Conservation (phyloP, 2,329 filamentous ascomycete genomes). For the Claviceps pazoutovae region DNA sequence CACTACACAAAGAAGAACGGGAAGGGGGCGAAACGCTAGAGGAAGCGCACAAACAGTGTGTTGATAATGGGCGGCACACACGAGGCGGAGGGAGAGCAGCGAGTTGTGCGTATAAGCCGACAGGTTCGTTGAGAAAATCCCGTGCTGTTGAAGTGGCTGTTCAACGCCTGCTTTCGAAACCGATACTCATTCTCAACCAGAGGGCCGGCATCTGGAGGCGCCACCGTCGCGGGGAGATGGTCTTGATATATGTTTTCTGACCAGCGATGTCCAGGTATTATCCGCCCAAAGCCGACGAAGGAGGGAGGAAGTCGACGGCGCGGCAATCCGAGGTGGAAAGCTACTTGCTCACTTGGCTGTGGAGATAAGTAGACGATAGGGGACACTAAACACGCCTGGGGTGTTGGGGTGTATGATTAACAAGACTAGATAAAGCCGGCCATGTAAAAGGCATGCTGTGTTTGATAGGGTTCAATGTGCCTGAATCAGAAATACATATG, state of each 20-base stretch:
- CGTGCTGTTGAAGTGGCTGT: constrained; percentile 1
- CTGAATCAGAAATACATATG: not conserved
- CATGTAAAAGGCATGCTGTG: not conserved
- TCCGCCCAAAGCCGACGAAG: constrained; percentile 6
- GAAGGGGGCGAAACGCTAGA: not conserved
- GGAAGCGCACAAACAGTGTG: not conserved
- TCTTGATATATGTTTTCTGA: constrained; percentile 6
- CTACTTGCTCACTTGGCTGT: constrained; percentile 5
- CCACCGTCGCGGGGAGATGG: not conserved
- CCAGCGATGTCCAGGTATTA: not conserved
- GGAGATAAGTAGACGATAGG: constrained; percentile 4
- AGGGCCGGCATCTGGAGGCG: not conserved
- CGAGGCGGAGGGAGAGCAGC: not conserved
- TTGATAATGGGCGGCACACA: not conserved
- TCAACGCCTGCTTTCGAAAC: not conserved
- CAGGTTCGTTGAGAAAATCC: constrained; percentile 2
- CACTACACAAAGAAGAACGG: not conserved
- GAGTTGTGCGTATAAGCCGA: not conserved
- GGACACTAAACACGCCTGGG: not conserved
- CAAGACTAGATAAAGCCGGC: not conserved
- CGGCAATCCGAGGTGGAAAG: constrained; percentile 1
- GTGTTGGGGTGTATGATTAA: constrained; percentile 3
- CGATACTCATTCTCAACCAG: not conserved
- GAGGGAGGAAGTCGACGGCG: constrained; percentile 5
- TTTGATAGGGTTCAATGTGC: not conserved